These are phyloP conservation scores for Daldinia grandis DNA, from an alignment of 495 filamentous ascomycete genomes.

Conservation along the genomic window DNA sequence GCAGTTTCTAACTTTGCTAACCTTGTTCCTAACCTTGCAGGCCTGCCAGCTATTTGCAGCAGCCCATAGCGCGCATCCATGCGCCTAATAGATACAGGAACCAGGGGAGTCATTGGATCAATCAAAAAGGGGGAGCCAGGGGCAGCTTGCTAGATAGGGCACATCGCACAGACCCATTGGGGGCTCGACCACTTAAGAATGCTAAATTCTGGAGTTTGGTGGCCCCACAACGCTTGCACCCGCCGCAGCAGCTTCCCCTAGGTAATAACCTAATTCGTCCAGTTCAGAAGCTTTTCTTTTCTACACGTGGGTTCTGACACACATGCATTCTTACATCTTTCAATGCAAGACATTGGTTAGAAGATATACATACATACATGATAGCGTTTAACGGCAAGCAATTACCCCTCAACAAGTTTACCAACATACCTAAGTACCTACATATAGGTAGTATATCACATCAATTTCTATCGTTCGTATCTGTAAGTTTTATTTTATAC, in stretches of 20 bases:
- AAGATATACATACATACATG: background rate
- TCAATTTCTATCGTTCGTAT: background rate
- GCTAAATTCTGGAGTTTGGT: slow-evolving; percentile 23
- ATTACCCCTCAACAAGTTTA: background rate
- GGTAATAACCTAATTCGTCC: slow-evolving; percentile 6
- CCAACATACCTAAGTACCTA: too few relatives aligned
- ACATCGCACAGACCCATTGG: slow-evolving; percentile 5
- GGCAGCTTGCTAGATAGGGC: slow-evolving; percentile 6
- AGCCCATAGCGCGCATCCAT: background rate
- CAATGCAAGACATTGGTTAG: background rate
- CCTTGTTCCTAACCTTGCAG: background rate
- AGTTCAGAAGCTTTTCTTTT: slow-evolving; percentile 5
- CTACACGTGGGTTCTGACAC: background rate
- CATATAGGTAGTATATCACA: background rate
- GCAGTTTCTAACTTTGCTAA: background rate
- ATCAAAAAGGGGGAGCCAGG: slow-evolving; percentile 32
- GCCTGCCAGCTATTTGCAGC: background rate
- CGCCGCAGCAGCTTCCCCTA: background rate
- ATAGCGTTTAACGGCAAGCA: background rate
- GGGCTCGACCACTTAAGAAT: slow-evolving; percentile 13
- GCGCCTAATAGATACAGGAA: slow-evolving; percentile 13
- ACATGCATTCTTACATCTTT: background rate
- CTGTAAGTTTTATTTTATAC: background rate
- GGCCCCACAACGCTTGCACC: slow-evolving; percentile 10
- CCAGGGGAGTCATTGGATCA: slow-evolving; percentile 18